Conservation (phyloP, 192 early-diverging fungal species). For the Chytriomyces sp. region DNA sequence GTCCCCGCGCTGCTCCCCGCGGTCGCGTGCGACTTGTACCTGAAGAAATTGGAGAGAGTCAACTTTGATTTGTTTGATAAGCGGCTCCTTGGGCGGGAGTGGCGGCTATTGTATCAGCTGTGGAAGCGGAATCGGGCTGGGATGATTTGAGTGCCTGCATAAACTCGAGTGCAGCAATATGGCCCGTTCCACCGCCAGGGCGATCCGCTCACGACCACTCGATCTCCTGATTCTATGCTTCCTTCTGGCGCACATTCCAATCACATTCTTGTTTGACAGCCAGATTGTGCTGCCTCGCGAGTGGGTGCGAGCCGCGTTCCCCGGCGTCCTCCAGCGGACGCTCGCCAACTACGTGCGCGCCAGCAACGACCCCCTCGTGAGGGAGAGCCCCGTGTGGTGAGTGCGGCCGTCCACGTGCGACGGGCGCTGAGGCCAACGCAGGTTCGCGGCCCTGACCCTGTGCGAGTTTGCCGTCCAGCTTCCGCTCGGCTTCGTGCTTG, state of each 20-base stretch:
- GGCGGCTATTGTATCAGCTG: slow-evolving; percentile 62
- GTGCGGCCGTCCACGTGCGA: too few relatives aligned
- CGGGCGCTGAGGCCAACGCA: too few relatives aligned
- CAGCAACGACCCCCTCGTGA: slow-evolving; percentile 23
- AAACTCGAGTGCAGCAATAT: not conserved
- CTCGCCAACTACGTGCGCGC: not conserved
- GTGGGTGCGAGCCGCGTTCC: not conserved
- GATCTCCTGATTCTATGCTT: slow-evolving; percentile 21
- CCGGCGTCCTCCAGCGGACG: not conserved
- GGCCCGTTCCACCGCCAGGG: too few relatives aligned
- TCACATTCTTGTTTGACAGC: slow-evolving; percentile 29
- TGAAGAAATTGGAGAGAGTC: slow-evolving; percentile 71
- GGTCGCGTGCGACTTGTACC: slow-evolving; percentile 71
- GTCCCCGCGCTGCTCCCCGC: slow-evolving; percentile 73
- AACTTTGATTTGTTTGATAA: slow-evolving; percentile 86
- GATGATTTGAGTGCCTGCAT: slow-evolving; percentile 22
- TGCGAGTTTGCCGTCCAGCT: slow-evolving; percentile 8
- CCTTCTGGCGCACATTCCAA: slow-evolving; percentile 34
- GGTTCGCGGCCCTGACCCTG: too few relatives aligned
- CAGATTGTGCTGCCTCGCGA: slow-evolving; percentile 24
- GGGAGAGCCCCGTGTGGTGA: not conserved
- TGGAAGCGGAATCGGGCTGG: slow-evolving; percentile 58
- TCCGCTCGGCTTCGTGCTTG: not conserved
- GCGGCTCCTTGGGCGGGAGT: slow-evolving; percentile 63
- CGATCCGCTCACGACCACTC: slow-evolving; percentile 11